A percentile compares a stretch with the other conserved stretches of the same genome.
Conservation (phyloP, 306 rosid genomes). For the Hippophae tibetana region DNA sequence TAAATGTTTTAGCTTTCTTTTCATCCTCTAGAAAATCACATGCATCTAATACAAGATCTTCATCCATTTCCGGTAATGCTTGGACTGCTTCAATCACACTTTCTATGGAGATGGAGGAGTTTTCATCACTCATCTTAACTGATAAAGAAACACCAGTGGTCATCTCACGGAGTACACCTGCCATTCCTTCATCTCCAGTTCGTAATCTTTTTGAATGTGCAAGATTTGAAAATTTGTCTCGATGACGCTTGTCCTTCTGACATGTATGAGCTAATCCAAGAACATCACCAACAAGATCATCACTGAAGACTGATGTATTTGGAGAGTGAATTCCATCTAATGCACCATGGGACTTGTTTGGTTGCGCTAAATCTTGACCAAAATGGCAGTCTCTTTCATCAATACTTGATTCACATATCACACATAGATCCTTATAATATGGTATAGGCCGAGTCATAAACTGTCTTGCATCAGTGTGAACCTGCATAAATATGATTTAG, state of each 20-base stretch:
- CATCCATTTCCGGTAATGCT: slow-evolving; percentile 76
- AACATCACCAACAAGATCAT: slow-evolving; percentile 22
- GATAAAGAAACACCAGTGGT: slow-evolving; percentile 46
- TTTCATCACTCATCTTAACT: slow-evolving; percentile 31
- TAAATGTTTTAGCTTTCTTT: slow-evolving; percentile 62
- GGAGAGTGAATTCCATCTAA: slow-evolving; percentile 32
- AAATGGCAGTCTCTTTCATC: slow-evolving; percentile 34
- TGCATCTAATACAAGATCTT: slow-evolving; percentile 70
- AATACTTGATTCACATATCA: slow-evolving; percentile 45
- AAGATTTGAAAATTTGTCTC: slow-evolving; percentile 29
- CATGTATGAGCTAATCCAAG: slow-evolving; percentile 22
- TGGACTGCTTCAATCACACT: slow-evolving; percentile 53
- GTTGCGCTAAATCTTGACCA: slow-evolving; percentile 34
- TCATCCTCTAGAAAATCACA: slow-evolving; percentile 74
- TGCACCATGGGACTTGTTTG: slow-evolving; percentile 18
- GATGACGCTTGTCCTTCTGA: slow-evolving; percentile 40
- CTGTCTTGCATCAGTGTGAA: slow-evolving; percentile 59
- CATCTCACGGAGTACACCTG: slow-evolving; percentile 49
- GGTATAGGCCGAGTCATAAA: slow-evolving; percentile 77
- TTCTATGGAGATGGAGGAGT: slow-evolving; percentile 45
- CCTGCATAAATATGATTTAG: slow-evolving; percentile 37
- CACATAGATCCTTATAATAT: slow-evolving; percentile 50
- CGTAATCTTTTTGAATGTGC: slow-evolving; percentile 29
- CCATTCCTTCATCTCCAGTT: slow-evolving; percentile 44
- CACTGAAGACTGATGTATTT: slow-evolving; percentile 29